A percentile compares a stretch with the other conserved stretches of the same genome.
phyloP scores from a whole-genome alignment of 768 basidiomycete species.

The Suillus subalutaceus region DNA sequence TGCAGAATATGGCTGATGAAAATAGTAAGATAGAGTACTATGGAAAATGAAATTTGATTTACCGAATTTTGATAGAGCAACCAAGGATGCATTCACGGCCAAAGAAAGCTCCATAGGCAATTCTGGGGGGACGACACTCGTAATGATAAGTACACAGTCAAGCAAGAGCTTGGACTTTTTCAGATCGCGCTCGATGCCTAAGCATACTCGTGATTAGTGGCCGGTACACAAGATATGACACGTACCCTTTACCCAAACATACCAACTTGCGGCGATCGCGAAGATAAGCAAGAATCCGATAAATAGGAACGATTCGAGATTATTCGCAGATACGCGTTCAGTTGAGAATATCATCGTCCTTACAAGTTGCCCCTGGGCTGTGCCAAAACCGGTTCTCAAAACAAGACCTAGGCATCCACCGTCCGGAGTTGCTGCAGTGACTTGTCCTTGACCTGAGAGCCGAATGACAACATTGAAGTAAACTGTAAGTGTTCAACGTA shows the following conservation, averaged over 20 bases:
- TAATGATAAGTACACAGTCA: conserved; percentile 95
- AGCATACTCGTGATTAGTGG: background rate
- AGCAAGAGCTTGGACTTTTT: conserved; percentile 94
- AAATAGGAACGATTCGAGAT: conserved; percentile 93
- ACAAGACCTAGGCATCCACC: conserved; percentile 92
- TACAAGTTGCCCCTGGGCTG: conserved; percentile 95
- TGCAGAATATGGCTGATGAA: conserved; percentile 90
- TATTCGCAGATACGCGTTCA: conserved; percentile 96
- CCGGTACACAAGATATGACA: conserved; percentile 5
- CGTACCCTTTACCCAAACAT: conserved; percentile 95
- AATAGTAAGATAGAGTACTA: conserved; percentile 4
- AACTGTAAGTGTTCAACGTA: conserved; percentile 41
- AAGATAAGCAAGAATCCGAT: conserved; percentile 98
- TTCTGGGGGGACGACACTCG: conserved; percentile 97
- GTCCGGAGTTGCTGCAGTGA: conserved; percentile 75
- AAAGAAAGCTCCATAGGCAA: conserved; percentile 97
- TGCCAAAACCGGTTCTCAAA: conserved; percentile 95
- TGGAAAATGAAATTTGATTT: conserved; percentile 28
- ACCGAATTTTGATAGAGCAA: conserved; percentile 93
- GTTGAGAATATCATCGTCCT: conserved; percentile 99
- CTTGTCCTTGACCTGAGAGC: conserved; percentile 31
- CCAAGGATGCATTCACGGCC: conserved; percentile 93
- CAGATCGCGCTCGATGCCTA: conserved; percentile 88
- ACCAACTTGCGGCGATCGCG: conserved; percentile 96
- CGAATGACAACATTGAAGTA: conserved; percentile 12